Percentiles rank a stretch among this genome's conserved stretches.
These are phyloP conservation scores for Aspergillus ruber DNA, from an alignment of 2,329 filamentous ascomycete species.

Conservation along the genomic window DNA sequence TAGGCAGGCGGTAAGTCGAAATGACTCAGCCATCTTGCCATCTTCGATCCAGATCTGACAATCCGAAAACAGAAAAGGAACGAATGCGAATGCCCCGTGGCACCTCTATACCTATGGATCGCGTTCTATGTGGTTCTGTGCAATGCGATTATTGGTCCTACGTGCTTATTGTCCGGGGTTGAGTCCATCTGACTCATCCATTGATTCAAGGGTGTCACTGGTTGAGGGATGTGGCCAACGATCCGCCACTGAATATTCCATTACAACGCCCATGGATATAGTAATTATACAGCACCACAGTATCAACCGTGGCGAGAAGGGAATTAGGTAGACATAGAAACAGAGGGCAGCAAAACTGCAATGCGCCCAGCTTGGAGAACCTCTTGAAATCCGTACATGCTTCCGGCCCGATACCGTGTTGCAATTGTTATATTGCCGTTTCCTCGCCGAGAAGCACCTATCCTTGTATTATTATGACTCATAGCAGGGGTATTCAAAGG, in stretches of 20 bases:
- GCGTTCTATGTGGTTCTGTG: too few species aligned
- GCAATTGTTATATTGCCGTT: background rate
- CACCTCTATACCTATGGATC: too few species aligned
- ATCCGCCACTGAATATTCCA: background rate
- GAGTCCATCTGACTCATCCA: background rate
- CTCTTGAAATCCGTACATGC: background rate
- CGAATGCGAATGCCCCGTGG: too few species aligned
- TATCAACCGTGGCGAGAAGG: background rate
- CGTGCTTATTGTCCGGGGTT: background rate
- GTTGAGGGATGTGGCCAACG: background rate
- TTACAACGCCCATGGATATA: background rate
- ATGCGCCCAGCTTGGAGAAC: too few species aligned
- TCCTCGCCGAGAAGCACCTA: background rate
- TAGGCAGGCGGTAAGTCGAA: constrained; percentile 27
- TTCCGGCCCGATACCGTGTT: background rate
- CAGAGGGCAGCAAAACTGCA: too few species aligned
- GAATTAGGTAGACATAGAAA: background rate
- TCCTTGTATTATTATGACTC: background rate
- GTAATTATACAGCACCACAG: background rate
- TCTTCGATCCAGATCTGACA: constrained; percentile 4
- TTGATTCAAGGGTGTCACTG: background rate
- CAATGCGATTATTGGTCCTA: background rate
- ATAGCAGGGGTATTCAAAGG: background rate
- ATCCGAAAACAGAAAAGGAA: background rate
- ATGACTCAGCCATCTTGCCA: constrained; percentile 19